phyloP scores from a whole-genome alignment of 257 asterid species.

The Solanum pennellii region DNA sequence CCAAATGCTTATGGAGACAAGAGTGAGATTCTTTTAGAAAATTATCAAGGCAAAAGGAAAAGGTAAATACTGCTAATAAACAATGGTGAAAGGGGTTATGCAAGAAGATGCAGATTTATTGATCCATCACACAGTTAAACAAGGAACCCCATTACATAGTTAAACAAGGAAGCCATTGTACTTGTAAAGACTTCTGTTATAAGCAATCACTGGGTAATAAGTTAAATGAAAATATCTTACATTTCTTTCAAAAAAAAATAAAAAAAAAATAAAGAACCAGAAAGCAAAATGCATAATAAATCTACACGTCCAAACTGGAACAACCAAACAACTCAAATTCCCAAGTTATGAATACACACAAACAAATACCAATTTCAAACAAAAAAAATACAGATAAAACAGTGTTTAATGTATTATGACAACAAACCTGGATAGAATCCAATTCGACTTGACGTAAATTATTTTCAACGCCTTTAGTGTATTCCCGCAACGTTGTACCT shows the following conservation, averaged over 20 bases:
- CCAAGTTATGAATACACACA: neutral
- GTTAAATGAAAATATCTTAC: neutral
- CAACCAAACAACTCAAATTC: neutral
- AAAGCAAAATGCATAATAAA: neutral
- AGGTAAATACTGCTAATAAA: neutral
- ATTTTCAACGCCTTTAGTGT: constrained; percentile 90
- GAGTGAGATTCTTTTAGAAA: neutral
- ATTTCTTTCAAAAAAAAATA: neutral
- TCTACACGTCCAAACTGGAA: neutral
- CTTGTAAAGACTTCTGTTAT: neutral
- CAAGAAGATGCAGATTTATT: neutral
- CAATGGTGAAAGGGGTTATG: neutral
- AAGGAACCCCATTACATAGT: neutral
- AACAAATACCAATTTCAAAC: neutral
- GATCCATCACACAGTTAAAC: neutral
- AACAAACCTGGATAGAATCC: constrained; percentile 83
- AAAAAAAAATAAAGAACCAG: neutral
- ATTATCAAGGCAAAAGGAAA: neutral
- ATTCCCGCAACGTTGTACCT: constrained; percentile 78
- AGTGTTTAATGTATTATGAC: neutral
- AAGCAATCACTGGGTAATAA: neutral
- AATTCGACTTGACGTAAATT: constrained; percentile 76
- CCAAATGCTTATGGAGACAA: neutral
- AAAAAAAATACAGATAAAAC: neutral
- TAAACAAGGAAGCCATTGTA: neutral